These are phyloP conservation scores for Nannochloropsis salina DNA, from an alignment of 108 stramenopile genomes.

Conservation along the genomic window DNA sequence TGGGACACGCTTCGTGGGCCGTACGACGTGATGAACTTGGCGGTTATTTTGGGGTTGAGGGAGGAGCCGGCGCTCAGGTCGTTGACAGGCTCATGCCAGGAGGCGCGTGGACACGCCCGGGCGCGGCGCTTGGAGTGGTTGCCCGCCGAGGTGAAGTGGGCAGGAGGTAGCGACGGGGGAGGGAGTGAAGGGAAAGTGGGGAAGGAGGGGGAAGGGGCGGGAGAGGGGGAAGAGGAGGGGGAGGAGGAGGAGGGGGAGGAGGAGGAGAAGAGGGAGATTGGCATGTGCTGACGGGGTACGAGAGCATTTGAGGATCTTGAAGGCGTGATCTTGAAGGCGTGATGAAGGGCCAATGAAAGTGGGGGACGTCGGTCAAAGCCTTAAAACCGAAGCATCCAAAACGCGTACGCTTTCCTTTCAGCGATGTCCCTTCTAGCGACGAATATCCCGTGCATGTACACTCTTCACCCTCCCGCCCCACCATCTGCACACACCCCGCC, in stretches of 20 bases:
- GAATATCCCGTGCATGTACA: too few relatives aligned
- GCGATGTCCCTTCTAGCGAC: too few relatives aligned
- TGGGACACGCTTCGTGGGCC: neutral
- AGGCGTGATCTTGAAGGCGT: too few relatives aligned
- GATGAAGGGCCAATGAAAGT: too few relatives aligned
- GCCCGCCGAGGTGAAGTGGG: neutral
- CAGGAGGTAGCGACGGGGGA: neutral
- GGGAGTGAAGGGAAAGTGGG: neutral
- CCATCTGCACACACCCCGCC: too few relatives aligned
- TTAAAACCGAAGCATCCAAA: too few relatives aligned
- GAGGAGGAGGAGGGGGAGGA: neutral
- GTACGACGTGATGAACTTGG: conserved; percentile 1
- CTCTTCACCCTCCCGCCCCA: too few relatives aligned
- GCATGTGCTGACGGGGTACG: too few relatives aligned
- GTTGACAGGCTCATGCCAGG: neutral
- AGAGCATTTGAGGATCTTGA: too few relatives aligned
- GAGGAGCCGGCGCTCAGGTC: neutral
- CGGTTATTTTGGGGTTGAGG: neutral
- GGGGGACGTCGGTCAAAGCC: too few relatives aligned
- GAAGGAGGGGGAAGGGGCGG: neutral
- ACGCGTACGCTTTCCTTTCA: too few relatives aligned
- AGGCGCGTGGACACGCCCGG: neutral
- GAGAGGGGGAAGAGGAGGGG: neutral
- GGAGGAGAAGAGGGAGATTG: too few relatives aligned
- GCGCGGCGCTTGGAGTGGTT: neutral